A percentile compares a stretch with the other conserved stretches of the same genome.
phyloP scores from a whole-genome alignment of 371 early-diverging fungal species.

The Actinomortierella ambigua region DNA sequence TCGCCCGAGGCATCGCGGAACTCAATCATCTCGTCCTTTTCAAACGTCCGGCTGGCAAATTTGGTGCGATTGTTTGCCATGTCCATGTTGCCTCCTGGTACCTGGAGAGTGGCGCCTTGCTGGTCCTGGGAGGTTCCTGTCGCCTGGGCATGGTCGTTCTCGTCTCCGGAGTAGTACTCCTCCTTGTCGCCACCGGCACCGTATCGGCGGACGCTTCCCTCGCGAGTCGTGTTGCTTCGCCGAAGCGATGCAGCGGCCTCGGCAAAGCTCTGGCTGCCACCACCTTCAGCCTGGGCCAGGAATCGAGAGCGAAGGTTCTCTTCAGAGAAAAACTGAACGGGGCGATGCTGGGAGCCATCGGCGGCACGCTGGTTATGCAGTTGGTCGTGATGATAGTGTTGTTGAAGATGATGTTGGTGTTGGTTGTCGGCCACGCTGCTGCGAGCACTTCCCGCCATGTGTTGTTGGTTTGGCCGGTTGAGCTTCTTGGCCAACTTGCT shows the following conservation, averaged over 20 bases:
- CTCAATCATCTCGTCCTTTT: constrained; percentile 48
- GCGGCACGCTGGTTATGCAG: constrained; percentile 9
- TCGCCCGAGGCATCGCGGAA: constrained; percentile 42
- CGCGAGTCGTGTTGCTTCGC: constrained; percentile 43
- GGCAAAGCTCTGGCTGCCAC: constrained; percentile 29
- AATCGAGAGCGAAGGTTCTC: constrained; percentile 40
- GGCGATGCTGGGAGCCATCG: constrained; percentile 12
- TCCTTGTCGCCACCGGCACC: constrained; percentile 26
- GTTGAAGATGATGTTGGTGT: neutral
- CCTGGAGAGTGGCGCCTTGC: neutral
- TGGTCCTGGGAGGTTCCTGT: neutral
- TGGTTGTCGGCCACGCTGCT: too few relatives aligned
- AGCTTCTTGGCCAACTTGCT: constrained; percentile 45
- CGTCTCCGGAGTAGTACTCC: constrained; percentile 25
- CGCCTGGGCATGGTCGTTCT: neutral
- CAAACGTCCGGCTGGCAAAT: constrained; percentile 40
- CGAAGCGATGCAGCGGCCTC: constrained; percentile 35
- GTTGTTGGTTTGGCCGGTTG: constrained; percentile 28
- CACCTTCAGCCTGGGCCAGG: constrained; percentile 25
- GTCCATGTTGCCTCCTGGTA: constrained; percentile 7
- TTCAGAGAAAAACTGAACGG: constrained; percentile 46
- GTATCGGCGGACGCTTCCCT: constrained; percentile 5
- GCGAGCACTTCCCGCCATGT: too few relatives aligned
- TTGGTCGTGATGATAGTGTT: constrained; percentile 8
- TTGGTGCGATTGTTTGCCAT: constrained; percentile 25